These are phyloP conservation scores for Pleomassaria siparia DNA, from an alignment of 2,329 filamentous ascomycete genomes.

Conservation along the genomic window DNA sequence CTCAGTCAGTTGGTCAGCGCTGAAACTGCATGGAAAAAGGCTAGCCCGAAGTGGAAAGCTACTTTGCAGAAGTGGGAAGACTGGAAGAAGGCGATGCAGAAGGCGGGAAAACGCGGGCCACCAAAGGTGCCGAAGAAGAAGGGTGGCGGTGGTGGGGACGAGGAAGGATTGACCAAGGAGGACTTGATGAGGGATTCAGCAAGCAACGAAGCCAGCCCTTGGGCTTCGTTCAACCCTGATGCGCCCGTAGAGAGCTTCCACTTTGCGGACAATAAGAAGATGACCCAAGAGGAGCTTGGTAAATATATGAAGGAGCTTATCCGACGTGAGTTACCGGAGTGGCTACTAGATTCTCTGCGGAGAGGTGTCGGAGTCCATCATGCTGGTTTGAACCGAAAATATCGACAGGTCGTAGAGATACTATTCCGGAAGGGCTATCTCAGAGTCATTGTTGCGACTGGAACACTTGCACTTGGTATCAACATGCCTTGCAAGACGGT, in stretches of 20 bases:
- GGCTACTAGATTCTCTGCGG: conserved; percentile 62
- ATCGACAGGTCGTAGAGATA: conserved; percentile 73
- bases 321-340: conserved; percentile 52
- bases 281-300: conserved; percentile 61
- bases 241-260: conserved; percentile 64
- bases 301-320: conserved; percentile 55
- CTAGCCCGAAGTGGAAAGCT: conserved; percentile 61
- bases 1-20: conserved; percentile 56
- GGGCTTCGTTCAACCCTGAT: conserved; percentile 68
- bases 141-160: conserved; percentile 50
- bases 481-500: conserved; percentile 76
- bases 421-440: conserved; percentile 73
- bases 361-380: conserved; percentile 78
- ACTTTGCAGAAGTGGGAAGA: conserved; percentile 61
- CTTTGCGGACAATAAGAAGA: conserved; percentile 65
- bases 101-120: conserved; percentile 35
- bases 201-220: conserved; percentile 56
- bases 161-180: conserved; percentile 55
- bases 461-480: conserved; percentile 74
- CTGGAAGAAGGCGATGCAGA: conserved; percentile 54
- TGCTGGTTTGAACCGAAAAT: conserved; percentile 75
- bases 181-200: conserved; percentile 61
- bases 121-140: conserved; percentile 44
- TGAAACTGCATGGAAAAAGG: conserved; percentile 60
- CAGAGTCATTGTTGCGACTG: conserved; percentile 71